These are phyloP conservation scores for Vigna mungo DNA, from an alignment of 306 rosid genomes.

Conservation along the genomic window DNA sequence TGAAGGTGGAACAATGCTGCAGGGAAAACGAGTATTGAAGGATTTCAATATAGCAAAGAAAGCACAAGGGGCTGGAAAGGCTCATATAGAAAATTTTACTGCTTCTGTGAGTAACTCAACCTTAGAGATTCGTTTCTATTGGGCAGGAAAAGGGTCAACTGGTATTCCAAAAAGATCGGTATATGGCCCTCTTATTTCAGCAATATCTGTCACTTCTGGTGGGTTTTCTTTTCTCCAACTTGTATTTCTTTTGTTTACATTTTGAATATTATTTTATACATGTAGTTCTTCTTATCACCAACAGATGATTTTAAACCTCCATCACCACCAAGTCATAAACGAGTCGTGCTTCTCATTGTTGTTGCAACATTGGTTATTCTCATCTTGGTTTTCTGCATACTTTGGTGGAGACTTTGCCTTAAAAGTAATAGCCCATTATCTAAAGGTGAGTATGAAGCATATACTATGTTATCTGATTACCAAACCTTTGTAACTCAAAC, in stretches of 20 bases:
- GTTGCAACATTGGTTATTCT: conserved; percentile 31
- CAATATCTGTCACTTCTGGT: conserved; percentile 13
- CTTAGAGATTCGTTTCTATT: conserved; percentile 42
- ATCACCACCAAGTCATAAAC: background rate
- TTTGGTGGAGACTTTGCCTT: background rate
- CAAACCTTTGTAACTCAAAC: background rate
- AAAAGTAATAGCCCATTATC: background rate
- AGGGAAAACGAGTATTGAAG: conserved; percentile 25
- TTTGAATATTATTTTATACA: background rate
- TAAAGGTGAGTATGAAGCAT: background rate
- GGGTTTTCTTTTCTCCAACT: background rate
- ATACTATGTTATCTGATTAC: background rate
- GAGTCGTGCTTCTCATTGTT: conserved; percentile 48
- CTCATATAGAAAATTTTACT: background rate
- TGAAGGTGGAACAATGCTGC: background rate
- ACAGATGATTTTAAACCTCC: conserved; percentile 23
- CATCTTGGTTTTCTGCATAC: conserved; percentile 26
- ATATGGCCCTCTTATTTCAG: conserved; percentile 31
- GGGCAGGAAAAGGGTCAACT: conserved; percentile 51
- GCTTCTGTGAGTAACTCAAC: conserved; percentile 14
- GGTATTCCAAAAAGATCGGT: background rate
- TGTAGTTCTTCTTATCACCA: background rate
- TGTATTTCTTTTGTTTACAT: background rate
- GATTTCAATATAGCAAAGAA: conserved; percentile 46
- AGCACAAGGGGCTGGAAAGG: conserved; percentile 43